phyloP scores from a whole-genome alignment of 1,139 yeast species.

The Hyphopichia khmerensis region DNA sequence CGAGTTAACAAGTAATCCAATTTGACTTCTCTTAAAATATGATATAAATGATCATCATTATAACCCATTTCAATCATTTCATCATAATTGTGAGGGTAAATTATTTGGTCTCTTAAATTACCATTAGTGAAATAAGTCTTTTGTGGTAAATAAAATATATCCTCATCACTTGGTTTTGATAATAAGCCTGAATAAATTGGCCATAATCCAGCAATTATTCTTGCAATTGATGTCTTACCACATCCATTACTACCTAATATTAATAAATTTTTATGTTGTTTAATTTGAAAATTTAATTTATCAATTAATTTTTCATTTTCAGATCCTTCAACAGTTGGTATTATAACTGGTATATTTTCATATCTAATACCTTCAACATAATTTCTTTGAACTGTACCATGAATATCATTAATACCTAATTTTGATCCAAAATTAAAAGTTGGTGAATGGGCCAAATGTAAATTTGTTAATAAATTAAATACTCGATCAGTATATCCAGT shows the following conservation, averaged over 20 bases:
- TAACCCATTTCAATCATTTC: slow-evolving; percentile 76
- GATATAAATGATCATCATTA: slow-evolving; percentile 68
- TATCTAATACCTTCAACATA: slow-evolving; percentile 73
- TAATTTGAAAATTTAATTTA: slow-evolving; percentile 61
- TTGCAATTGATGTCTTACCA: slow-evolving; percentile 85
- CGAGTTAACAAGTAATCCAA: slow-evolving; percentile 72
- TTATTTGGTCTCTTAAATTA: slow-evolving; percentile 81
- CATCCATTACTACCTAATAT: slow-evolving; percentile 87
- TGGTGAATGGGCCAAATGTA: slow-evolving; percentile 81
- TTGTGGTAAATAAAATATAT: slow-evolving; percentile 77
- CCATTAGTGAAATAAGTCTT: slow-evolving; percentile 78
- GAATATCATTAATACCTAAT: slow-evolving; percentile 54
- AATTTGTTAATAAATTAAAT: slow-evolving; percentile 66
- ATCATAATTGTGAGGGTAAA: slow-evolving; percentile 76
- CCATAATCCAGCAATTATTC: slow-evolving; percentile 89
- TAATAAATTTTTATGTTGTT: slow-evolving; percentile 68
- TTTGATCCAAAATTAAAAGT: slow-evolving; percentile 63
- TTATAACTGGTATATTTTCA: slow-evolving; percentile 78
- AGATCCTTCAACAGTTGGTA: slow-evolving; percentile 65
- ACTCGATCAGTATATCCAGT: slow-evolving; percentile 91
- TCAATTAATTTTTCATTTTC: slow-evolving; percentile 54
- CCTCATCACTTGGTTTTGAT: slow-evolving; percentile 74
- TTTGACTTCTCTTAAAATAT: slow-evolving; percentile 71
- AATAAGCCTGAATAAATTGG: slow-evolving; percentile 82
- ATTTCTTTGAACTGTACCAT: slow-evolving; percentile 79